Base-by-base conservation (phyloP, 331 rosid genomes). In the Acacia concinna region DNA sequence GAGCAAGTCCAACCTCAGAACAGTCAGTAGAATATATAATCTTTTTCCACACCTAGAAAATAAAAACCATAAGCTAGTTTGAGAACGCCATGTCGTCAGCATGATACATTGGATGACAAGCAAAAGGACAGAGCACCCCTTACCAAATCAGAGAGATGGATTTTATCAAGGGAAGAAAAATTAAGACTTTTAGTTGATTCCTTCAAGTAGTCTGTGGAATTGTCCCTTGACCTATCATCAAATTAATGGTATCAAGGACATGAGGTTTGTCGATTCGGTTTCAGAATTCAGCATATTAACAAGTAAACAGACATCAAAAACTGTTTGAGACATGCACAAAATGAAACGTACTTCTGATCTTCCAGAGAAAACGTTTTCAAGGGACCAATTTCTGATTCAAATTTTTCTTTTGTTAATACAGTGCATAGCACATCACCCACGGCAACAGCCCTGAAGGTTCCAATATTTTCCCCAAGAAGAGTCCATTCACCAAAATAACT, bases 401-500 rank as follows among this genome's bases (percentile, higher is more conserved):
- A 91, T 13, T 89, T 90, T 59, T 91, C 98, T 88, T 93, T 96
- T 9, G 98, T 91, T 77, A 96, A 85, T 85, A 93, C 59, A 79
- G 91, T 86, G 79, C 98, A 96, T 73, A 90, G 81, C 78, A 93
- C 99, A 64, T 91, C 91, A 73, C 92, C 93, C 79, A 91, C 83
- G 68, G 99, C 93, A 74, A 96, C 90, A 57, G 91, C 98, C 68
- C 84, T 88, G 74, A 93, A 73, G 81, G 90, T 88, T 80, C 88
- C 97, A 49, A 87, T 79, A 56, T n/a, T 78, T 82, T 96, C 93
- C 54, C 96, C 98, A 78, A 88, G 85, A 87, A 96, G 99, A 64
- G 89, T 79, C 99, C 99, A 96, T 87, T 93, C 99, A 27, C 99
- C 99, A 68, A 96, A 96, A 88, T 91, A 96, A 83, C 97, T 93